Percentiles rank a stretch among this genome's conserved stretches.
Conservation (phyloP, 257 asterid genomes). For the Solanum lycopersicoides region DNA sequence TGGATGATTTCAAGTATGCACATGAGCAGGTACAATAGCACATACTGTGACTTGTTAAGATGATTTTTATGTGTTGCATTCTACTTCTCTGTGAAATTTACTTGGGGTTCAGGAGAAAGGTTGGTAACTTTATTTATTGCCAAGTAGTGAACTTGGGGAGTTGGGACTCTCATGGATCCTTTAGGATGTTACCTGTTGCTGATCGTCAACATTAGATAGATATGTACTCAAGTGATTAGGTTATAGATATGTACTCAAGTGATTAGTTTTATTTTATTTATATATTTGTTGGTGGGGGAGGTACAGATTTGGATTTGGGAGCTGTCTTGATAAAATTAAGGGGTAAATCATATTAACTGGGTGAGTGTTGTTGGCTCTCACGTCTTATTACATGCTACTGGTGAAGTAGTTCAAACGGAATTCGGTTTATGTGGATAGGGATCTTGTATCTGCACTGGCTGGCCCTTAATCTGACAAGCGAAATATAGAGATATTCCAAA, state of each 20-base stretch:
- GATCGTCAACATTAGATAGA: background rate
- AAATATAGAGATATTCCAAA: background rate
- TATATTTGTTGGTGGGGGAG: background rate
- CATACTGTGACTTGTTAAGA: background rate
- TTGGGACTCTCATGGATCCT: background rate
- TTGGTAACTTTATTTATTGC: background rate
- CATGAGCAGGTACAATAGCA: conserved; percentile 40
- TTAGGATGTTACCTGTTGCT: background rate
- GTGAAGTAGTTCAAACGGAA: background rate
- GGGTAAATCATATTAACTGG: background rate
- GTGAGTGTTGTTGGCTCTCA: background rate
- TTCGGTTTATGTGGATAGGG: background rate
- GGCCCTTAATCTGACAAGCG: background rate
- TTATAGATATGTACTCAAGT: background rate
- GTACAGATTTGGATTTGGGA: background rate
- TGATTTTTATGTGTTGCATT: background rate
- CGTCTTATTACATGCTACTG: background rate
- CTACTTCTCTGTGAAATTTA: background rate
- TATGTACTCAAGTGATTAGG: background rate
- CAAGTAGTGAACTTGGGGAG: background rate
- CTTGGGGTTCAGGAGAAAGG: background rate
- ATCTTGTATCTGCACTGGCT: background rate
- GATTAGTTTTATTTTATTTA: background rate
- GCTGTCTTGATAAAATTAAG: background rate
- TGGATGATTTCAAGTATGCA: conserved; percentile 58